phyloP scores from a whole-genome alignment of 2,329 filamentous ascomycete species.

The Penicillium glabrum region DNA sequence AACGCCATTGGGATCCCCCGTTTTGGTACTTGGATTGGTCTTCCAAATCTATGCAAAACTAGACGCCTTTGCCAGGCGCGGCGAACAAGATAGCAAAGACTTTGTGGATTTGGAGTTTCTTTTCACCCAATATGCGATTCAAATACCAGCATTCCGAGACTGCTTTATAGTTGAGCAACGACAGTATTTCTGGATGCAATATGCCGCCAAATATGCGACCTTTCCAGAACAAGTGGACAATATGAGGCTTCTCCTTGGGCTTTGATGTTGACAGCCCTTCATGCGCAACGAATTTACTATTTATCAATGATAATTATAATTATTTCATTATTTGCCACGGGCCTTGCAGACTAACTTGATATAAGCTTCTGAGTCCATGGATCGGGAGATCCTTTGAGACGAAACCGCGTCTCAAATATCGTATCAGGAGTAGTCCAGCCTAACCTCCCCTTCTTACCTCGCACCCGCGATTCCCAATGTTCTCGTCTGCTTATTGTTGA shows the following conservation, averaged over 20 bases:
- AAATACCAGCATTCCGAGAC: conserved; percentile 17
- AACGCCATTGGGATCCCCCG: conserved; percentile 16
- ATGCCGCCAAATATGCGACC: conserved; percentile 15
- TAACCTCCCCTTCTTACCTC: conserved; percentile 24
- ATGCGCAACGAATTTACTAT: neutral
- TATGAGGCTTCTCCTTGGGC: conserved; percentile 16
- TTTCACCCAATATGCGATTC: conserved; percentile 16
- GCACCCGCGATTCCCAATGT: conserved; percentile 26
- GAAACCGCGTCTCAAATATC: conserved; percentile 27
- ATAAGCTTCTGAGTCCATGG: conserved; percentile 26
- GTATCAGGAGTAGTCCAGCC: conserved; percentile 29
- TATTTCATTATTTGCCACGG: conserved; percentile 6
- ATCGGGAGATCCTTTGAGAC: conserved; percentile 26
- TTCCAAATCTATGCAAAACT: conserved; percentile 22
- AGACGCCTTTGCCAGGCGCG: conserved; percentile 16
- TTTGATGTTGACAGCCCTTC: neutral
- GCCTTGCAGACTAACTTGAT: conserved; percentile 11
- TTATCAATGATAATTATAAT: conserved; percentile 5
- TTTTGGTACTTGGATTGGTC: conserved; percentile 17
- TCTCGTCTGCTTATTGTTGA: conserved; percentile 24
- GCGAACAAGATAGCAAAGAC: conserved; percentile 20
- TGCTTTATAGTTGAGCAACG: conserved; percentile 17
- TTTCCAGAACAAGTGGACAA: conserved; percentile 20
- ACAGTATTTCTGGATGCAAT: conserved; percentile 17
- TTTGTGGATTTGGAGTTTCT: conserved; percentile 20